A percentile compares a stretch with the other conserved stretches of the same genome.
Conservation (phyloP, 805 yeast species). For the Saturnispora diversa region DNA sequence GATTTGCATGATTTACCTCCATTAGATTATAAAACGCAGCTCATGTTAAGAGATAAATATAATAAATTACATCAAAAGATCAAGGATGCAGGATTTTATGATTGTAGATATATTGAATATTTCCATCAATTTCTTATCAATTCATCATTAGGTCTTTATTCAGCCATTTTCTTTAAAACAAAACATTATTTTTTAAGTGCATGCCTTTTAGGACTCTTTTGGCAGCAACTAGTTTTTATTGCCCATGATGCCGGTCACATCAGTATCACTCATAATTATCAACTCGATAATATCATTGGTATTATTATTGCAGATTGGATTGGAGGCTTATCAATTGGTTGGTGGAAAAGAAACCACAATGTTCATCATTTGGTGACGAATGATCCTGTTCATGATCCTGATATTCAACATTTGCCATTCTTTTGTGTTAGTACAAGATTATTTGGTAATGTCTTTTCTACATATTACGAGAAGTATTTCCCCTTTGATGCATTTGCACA, state of each 20-base stretch:
- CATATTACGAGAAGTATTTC: conserved; percentile 63
- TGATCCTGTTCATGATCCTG: conserved; percentile 92
- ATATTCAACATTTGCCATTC: conserved; percentile 86
- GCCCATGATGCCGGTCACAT: conserved; percentile 91
- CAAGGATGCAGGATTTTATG: conserved; percentile 51
- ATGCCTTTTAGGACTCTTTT: conserved; percentile 56
- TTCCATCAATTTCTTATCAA: conserved; percentile 62
- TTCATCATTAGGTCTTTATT: conserved; percentile 40
- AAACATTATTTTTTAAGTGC: conserved; percentile 51
- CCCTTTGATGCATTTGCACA: conserved; percentile 63
- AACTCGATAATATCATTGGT: conserved; percentile 66
- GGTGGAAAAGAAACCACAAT: conserved; percentile 94
- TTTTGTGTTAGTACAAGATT: conserved; percentile 75
- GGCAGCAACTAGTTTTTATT: conserved; percentile 86
- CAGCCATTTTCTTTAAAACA: conserved; percentile 41
- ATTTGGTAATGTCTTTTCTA: conserved; percentile 63
- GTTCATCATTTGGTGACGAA: conserved; percentile 91
- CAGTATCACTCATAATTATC: conserved; percentile 73
- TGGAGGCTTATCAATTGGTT: conserved; percentile 86
- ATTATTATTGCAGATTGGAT: conserved; percentile 64
- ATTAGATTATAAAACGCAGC: conserved; percentile 62
- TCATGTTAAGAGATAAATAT: conserved; percentile 46
- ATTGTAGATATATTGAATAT: conserved; percentile 69
- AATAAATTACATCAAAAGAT: conserved; percentile 50
- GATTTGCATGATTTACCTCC: conserved; percentile 55